Base-by-base conservation (phyloP, 1,284 basidiomycete genomes). In the Exobasidium rhododendri region DNA sequence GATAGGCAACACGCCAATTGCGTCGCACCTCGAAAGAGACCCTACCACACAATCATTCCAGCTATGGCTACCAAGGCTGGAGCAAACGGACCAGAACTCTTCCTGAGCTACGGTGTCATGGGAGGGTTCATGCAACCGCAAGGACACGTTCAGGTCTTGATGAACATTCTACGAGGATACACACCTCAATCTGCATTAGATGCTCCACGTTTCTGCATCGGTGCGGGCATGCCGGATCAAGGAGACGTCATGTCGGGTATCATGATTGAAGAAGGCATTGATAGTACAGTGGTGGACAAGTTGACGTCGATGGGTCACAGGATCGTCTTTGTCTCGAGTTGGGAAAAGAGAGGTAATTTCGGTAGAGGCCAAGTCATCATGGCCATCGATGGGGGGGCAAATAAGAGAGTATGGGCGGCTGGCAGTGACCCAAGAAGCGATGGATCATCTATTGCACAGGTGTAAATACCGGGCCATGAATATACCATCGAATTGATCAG, bases 41-140 rank as follows among this genome's bases (percentile, higher is more conserved):
- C 93, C 1, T 96, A 94, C 80, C 93, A 97, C 77, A 97, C 93
- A 4, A 97, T 96, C 74, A 94, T 94, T 66, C 94, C 94, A 4
- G 91, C 90, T 1, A 86, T 97, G 83, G 94, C 87, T 0, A 89
- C 89, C 1, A 85, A 86, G 62, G 7, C 10, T 20, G 57, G 31
- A 31, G 6, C 20, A 28, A 45, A 58, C 4, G 56, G 56, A 20
- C 43, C 43, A 17, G 92, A 96, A 50, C 83, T 97, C 1, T 91
- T 93, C 83, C 81, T 97, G 73, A 87, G 86, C 61, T 94, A 89
- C 70, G 92, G 93, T 54, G 92, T 94, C 17, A 94, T 94, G 92
- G 92, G 77, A 60, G 91, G 91, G 2, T 94, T 88, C 82, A 97
- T 94, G 91, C 94, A 96, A 81, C 87, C 85, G 32, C 89, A 93